Evolutionary conservation across 805 yeast genomes (phyloP).

Genomic region (Metschnikowia lunata): DNA sequence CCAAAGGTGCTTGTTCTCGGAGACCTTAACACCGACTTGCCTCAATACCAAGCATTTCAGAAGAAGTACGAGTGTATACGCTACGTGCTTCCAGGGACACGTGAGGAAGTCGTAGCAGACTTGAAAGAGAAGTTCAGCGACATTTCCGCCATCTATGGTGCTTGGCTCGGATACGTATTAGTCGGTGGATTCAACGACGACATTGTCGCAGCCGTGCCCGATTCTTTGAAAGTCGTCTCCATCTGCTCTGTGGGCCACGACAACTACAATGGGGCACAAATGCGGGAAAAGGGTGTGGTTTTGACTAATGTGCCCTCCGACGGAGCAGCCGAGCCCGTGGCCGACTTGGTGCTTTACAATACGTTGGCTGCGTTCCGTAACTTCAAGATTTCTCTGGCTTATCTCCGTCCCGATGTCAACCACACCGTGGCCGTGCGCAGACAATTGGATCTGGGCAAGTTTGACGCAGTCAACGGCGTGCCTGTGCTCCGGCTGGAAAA

Average conservation of each 20-base stretch:
- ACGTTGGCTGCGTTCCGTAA: slow-evolving; percentile 58
- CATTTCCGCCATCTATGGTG: slow-evolving; percentile 53
- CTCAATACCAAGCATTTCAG: slow-evolving; percentile 43
- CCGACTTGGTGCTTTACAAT: slow-evolving; percentile 62
- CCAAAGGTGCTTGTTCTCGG: slow-evolving; percentile 46
- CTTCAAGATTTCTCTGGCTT: slow-evolving; percentile 44
- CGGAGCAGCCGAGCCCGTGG: slow-evolving; percentile 67
- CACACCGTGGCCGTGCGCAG: slow-evolving; percentile 47
- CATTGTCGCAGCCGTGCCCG: slow-evolving; percentile 43
- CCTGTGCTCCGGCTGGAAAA: slow-evolving; percentile 3
- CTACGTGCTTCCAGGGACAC: slow-evolving; percentile 37
- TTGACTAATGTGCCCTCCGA: slow-evolving; percentile 54
- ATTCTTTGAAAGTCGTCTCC: slow-evolving; percentile 43
- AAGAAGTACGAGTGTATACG: slow-evolving; percentile 34
- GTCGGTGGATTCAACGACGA: slow-evolving; percentile 49
- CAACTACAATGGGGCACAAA: slow-evolving; percentile 40
- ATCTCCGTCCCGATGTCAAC: slow-evolving; percentile 32
- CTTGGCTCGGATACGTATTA: slow-evolving; percentile 51
- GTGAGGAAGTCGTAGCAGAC: slow-evolving; percentile 38
- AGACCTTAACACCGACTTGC: slow-evolving; percentile 43
- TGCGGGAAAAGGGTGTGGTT: slow-evolving; percentile 41
- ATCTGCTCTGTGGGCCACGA: slow-evolving; percentile 59
- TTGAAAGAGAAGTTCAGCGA: slow-evolving; percentile 36
- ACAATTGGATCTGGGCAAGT: slow-evolving; percentile 27
- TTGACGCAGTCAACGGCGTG: slow-evolving; percentile 36